A percentile compares a stretch with the other conserved stretches of the same genome.
phyloP scores from a whole-genome alignment of 169 alveolate genomes.

The Perkinsus olseni region DNA sequence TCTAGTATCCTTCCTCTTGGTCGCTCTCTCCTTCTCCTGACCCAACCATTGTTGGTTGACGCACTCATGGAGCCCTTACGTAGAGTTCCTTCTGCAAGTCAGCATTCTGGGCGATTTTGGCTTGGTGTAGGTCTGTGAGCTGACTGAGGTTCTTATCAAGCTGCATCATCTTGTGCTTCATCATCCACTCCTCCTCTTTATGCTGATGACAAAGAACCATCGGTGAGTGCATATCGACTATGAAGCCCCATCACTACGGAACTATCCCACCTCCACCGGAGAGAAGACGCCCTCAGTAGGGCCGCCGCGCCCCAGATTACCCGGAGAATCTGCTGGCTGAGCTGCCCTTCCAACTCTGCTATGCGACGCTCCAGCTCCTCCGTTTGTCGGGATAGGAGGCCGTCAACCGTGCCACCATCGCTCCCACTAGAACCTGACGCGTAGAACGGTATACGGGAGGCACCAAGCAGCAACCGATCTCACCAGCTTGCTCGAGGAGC shows the following conservation, averaged over 20 bases:
- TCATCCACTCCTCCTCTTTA: neutral
- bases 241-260: no score
- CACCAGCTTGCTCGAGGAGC: conserved; percentile 1
- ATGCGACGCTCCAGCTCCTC: neutral
- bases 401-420: neutral
- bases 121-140: neutral
- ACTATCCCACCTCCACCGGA: neutral
- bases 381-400: neutral
- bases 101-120: neutral
- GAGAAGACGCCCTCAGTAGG: no score
- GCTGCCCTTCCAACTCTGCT: neutral
- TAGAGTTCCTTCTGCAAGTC: neutral
- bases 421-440: neutral
- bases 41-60: neutral
- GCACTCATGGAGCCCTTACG: neutral
- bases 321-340: neutral
- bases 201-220: neutral
- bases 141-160: neutral
- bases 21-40: neutral
- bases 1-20: neutral
- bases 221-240: no score
- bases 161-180: neutral
- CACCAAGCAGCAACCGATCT: neutral
- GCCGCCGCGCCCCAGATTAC: no score
- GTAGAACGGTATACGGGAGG: neutral